Evolutionary conservation across 257 asterid genomes (phyloP).

Genomic region (Cruciata laevipes): DNA sequence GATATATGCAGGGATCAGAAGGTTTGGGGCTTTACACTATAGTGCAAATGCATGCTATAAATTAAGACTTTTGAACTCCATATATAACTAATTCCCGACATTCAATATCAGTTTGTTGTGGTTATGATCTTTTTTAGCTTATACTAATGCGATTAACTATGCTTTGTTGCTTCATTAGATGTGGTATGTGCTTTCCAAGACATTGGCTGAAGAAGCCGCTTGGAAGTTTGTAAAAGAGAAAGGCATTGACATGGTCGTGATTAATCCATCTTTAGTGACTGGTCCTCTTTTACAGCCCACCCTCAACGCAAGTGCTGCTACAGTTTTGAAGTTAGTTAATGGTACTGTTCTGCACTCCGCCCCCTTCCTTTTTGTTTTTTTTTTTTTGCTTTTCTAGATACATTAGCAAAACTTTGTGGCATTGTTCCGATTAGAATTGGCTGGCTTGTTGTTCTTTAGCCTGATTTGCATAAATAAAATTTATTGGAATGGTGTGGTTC

Average conservation of each 20-base stretch:
- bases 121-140: background rate
- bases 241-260: constrained; percentile 55
- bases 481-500: background rate
- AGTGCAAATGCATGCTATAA: background rate
- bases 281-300: constrained; percentile 79
- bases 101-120: background rate
- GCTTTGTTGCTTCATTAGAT: constrained; percentile 24
- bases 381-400: background rate
- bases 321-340: constrained; percentile 49
- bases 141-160: background rate
- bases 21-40: background rate
- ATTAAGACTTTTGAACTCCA: no score
- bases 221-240: constrained; percentile 74
- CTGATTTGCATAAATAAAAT: background rate
- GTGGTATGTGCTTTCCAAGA: constrained; percentile 76
- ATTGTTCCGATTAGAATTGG: background rate
- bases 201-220: constrained; percentile 81
- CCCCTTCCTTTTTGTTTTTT: background rate
- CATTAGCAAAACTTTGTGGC: background rate
- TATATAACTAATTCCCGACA: constrained; percentile 17
- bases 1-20: constrained; percentile 50
- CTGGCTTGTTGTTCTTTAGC: background rate
- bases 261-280: constrained; percentile 70
- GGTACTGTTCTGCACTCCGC: constrained; percentile 27
- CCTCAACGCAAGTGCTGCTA: constrained; percentile 64